Evolutionary conservation across 129 eudicot species (phyloP).

Genomic region (Pseudognaphalium luteoalbum): DNA sequence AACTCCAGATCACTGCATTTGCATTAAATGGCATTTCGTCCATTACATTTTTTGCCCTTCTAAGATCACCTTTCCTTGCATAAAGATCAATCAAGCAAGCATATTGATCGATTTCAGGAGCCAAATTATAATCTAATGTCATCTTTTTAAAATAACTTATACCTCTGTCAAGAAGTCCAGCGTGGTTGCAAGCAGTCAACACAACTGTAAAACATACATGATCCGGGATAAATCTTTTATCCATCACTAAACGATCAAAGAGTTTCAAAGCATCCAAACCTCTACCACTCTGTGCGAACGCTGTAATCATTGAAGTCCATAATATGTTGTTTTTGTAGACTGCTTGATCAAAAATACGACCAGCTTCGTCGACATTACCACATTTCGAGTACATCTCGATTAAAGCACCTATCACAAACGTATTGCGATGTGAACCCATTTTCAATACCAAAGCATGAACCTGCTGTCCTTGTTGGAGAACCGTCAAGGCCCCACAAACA

Average conservation of each 20-base stretch:
- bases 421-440: constrained; percentile 41
- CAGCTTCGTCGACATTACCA: constrained; percentile 46
- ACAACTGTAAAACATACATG: constrained; percentile 52
- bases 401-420: constrained; percentile 45
- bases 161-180: constrained; percentile 46
- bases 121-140: constrained; percentile 38
- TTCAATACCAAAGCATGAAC: constrained; percentile 43
- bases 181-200: constrained; percentile 48
- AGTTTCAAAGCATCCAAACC: constrained; percentile 41
- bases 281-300: constrained; percentile 48
- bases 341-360: constrained; percentile 32
- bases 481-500: constrained; percentile 48
- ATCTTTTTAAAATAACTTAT: constrained; percentile 39
- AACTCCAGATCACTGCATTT: constrained; percentile 51
- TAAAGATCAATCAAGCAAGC: constrained; percentile 54
- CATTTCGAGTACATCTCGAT: constrained; percentile 54
- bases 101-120: constrained; percentile 44
- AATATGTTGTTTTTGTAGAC: constrained; percentile 36
- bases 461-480: constrained; percentile 38
- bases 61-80: constrained; percentile 47
- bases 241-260: constrained; percentile 33
- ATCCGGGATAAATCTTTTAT: constrained; percentile 37
- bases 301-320: constrained; percentile 46
- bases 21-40: constrained; percentile 46
- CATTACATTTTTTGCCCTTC: constrained; percentile 39